Conservation (phyloP, 164 flowering plant species). For the Chimonanthus praecox region DNA sequence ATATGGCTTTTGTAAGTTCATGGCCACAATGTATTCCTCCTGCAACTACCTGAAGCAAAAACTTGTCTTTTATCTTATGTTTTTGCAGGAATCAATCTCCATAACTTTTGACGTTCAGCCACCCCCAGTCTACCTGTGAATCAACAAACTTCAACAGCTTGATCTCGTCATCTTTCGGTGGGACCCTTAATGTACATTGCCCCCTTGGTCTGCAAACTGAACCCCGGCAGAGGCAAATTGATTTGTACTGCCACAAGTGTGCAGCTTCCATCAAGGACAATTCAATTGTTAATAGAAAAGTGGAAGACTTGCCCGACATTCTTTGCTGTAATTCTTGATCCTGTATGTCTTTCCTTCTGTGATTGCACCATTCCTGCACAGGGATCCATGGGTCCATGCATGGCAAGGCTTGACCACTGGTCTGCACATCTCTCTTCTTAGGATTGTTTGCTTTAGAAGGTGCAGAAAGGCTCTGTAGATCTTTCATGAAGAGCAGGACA, state of each 20-base stretch:
- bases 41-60: neutral
- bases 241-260: too few relatives aligned
- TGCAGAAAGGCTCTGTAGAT: constrained; percentile 40
- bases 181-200: constrained; percentile 82
- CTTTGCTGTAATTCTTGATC: constrained; percentile 74
- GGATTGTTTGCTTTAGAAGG: neutral
- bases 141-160: constrained; percentile 72
- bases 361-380: constrained; percentile 66
- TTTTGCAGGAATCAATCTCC: constrained; percentile 25
- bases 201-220: constrained; percentile 89
- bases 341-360: constrained; percentile 40
- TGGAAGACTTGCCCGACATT: constrained; percentile 66
- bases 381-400: neutral
- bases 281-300: constrained; percentile 7
- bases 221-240: constrained; percentile 45
- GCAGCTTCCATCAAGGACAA: neutral
- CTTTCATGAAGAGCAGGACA: constrained; percentile 67
- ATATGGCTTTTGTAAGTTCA: neutral
- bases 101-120: constrained; percentile 16
- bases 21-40: neutral
- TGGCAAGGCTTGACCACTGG: constrained; percentile 2
- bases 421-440: neutral
- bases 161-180: constrained; percentile 74
- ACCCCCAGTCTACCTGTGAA: constrained; percentile 68
- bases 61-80: neutral